Evolutionary conservation across 2,329 filamentous ascomycete species (phyloP).

Genomic region (Microdochium nivale): DNA sequence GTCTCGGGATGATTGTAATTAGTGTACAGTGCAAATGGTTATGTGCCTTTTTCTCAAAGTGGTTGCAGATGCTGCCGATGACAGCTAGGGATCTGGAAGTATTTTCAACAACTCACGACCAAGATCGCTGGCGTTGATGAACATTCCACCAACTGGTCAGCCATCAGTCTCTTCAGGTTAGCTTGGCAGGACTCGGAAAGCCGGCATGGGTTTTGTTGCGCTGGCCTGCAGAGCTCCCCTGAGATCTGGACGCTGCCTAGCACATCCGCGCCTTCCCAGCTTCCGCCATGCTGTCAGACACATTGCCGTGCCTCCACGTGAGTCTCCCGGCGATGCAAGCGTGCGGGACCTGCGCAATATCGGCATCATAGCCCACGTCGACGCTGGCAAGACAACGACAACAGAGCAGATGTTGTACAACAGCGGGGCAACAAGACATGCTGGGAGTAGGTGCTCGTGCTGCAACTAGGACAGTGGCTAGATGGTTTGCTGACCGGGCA

Average conservation of each 20-base stretch:
- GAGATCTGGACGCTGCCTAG: slow-evolving; percentile 9
- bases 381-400: slow-evolving; percentile 97
- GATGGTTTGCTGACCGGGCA: too few relatives aligned
- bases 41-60: too few relatives aligned
- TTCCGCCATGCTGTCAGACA: neutral
- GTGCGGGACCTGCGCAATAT: slow-evolving; percentile 77
- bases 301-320: slow-evolving; percentile 2
- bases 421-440: slow-evolving; percentile 76
- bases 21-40: too few relatives aligned
- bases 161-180: too few relatives aligned
- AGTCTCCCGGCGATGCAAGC: slow-evolving; percentile 21
- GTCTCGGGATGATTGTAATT: too few relatives aligned
- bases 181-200: slow-evolving; percentile 1
- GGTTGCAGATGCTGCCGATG: too few relatives aligned
- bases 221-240: slow-evolving; percentile 14
- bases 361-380: slow-evolving; percentile 96
- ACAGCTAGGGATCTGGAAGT: too few relatives aligned
- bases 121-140: too few relatives aligned
- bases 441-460: slow-evolving; percentile 51
- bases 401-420: slow-evolving; percentile 99
- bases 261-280: neutral
- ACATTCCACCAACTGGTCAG: too few relatives aligned
- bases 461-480: too few relatives aligned
- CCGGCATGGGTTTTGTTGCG: slow-evolving; percentile 16
- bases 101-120: too few relatives aligned